Conservation (phyloP, 2,329 filamentous ascomycete genomes). For the Pseudogymnoascus sp. region DNA sequence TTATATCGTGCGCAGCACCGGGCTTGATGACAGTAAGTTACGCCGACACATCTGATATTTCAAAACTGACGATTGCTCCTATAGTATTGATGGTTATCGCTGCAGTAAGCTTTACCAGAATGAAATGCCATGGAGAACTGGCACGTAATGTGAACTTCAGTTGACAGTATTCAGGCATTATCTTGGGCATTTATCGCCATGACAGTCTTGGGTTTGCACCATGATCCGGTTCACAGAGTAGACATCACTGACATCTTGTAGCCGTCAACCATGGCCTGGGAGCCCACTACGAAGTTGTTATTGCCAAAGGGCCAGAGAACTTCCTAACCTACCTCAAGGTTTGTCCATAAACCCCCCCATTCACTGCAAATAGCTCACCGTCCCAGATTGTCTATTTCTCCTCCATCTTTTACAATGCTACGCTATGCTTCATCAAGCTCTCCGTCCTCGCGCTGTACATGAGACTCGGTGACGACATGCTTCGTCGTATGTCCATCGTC, state of each 20-base stretch:
- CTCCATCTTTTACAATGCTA: constrained; percentile 9
- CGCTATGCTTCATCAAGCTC: constrained; percentile 35
- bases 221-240: not conserved
- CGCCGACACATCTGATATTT: not conserved
- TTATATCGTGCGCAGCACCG: constrained; percentile 5
- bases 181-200: constrained; percentile 9
- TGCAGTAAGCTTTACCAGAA: not conserved
- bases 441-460: constrained; percentile 39
- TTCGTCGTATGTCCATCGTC: constrained; percentile 29
- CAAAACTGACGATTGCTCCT: not conserved
- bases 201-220: constrained; percentile 3
- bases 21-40: constrained; percentile 9
- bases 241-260: not conserved
- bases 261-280: constrained; percentile 8
- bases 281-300: not conserved
- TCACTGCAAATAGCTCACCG: not conserved
- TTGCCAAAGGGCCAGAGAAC: not conserved
- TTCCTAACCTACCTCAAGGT: not conserved
- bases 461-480: constrained; percentile 32
- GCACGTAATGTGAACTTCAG: not conserved
- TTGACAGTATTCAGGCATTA: constrained; percentile 3
- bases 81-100: constrained; percentile 8
- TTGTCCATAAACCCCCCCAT: not conserved
- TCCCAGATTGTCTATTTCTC: constrained; percentile 7
- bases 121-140: not conserved